phyloP scores from a whole-genome alignment of 140 eudicot genomes.

The Cichorium intybus region DNA sequence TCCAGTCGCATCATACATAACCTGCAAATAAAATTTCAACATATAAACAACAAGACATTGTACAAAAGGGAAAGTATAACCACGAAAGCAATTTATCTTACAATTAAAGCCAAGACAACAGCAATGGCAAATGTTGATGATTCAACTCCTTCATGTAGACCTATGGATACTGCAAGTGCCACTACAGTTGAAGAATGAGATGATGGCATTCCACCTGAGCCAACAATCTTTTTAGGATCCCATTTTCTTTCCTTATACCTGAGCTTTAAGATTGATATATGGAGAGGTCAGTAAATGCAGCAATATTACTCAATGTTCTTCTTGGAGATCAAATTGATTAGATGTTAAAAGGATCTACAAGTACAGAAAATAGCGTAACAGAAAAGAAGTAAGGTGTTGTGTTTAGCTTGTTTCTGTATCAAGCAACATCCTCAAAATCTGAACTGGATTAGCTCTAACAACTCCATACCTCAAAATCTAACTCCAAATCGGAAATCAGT shows the following conservation, averaged over 20 bases:
- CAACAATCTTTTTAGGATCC: constrained; percentile 66
- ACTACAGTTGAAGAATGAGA: constrained; percentile 69
- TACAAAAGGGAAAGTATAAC: background rate
- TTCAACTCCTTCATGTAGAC: constrained; percentile 63
- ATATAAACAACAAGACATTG: background rate
- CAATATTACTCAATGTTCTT: background rate
- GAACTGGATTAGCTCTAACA: background rate
- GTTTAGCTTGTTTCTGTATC: background rate
- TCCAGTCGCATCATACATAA: constrained; percentile 73
- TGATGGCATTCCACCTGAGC: constrained; percentile 78
- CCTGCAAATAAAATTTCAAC: constrained; percentile 31
- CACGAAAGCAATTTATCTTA: constrained; percentile 22
- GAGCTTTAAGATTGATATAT: constrained; percentile 29
- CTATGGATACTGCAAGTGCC: constrained; percentile 58
- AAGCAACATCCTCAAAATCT: background rate
- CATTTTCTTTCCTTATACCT: constrained; percentile 72
- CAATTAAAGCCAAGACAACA: constrained; percentile 58
- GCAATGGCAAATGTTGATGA: constrained; percentile 57
- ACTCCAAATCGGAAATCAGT: constrained; percentile 13
- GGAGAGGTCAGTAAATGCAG: constrained; percentile 22
- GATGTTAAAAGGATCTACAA: background rate
- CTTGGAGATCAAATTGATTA: background rate
- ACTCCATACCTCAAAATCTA: background rate
- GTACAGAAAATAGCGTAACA: background rate
- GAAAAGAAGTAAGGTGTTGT: constrained; percentile 1